Evolutionary conservation across 306 rosid genomes (phyloP), one percentile per base, ranked within the genome.

Genomic region (Medicago truncatula): DNA sequence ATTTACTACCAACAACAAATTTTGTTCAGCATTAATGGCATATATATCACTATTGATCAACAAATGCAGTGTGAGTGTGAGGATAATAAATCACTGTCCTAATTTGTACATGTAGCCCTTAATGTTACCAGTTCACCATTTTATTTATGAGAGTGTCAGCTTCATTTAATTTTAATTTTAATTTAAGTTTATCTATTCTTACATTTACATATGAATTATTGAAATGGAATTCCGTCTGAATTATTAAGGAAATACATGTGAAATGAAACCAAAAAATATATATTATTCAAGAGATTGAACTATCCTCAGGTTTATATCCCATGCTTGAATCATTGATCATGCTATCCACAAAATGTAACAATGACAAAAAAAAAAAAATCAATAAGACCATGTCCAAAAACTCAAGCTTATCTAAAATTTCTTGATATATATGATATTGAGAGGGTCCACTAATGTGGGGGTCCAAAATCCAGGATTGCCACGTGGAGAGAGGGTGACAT

Each of bases 401-500:
- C 61, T 54, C 21, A 39, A 58, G 89, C 67, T 76, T 83, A 82
- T 71, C 66, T 76, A 78, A 85, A 84, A 6, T 11, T 73, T 36
- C 3, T 21, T 5, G 13, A 56, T 18, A 18, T 56, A 56, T 11
- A 11, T 52, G 46, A 9, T 8, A 39, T 57, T 13, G 18, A n/a
- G 28, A 12, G 23, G 59, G 47, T 15, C 67, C 74, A 40, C 1
- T 23, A 58, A 23, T 23, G 61, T 12, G 85, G 83, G 83, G 79
- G 66, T 78, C 86, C 66, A 63, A 8, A 31, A n/a, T n/a, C 39
- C 13, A 36, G 16, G 73, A 20, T 76, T 54, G 87, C 83, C 91
- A 83, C 80, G 84, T 83, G 85, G 78, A 74, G 76, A 82, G 58
- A 83, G 76, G 75, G 70, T 87, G 93, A 86, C 83, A 75, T 86